A percentile compares a stretch with the other conserved stretches of the same genome.
Conservation (phyloP, 306 rosid species). For the Glycyrrhiza uralensis region DNA sequence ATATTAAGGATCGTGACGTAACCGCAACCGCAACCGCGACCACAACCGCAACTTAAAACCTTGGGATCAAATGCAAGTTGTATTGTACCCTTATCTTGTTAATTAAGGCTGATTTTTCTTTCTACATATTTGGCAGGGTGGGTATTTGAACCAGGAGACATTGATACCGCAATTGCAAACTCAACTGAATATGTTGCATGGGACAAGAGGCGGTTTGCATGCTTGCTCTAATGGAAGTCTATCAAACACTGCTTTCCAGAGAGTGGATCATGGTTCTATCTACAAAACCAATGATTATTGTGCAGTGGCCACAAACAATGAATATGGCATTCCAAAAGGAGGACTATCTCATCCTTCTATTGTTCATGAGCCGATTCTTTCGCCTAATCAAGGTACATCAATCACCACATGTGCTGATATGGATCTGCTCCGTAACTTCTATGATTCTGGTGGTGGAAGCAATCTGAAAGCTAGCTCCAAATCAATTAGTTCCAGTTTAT, state of each 20-base stretch:
- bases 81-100: not conserved
- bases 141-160: constrained; percentile 38
- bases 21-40: no score
- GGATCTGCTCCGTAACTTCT: constrained; percentile 12
- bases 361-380: constrained; percentile 15
- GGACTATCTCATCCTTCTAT: not conserved
- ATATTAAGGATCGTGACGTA: no score
- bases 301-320: not conserved
- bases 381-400: constrained; percentile 21
- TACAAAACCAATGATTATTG: not conserved
- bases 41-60: no score
- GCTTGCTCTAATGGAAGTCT: not conserved
- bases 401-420: constrained; percentile 11
- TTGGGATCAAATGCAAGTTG: not conserved
- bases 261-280: not conserved
- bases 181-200: not conserved
- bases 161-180: constrained; percentile 20
- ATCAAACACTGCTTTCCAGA: not conserved
- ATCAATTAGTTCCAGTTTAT: not conserved
- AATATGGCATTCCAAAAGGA: not conserved
- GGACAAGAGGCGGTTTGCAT: not conserved
- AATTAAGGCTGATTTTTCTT: not conserved
- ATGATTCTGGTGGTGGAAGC: constrained; percentile 8
- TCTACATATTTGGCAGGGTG: constrained; percentile 30
- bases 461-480: constrained; percentile 19